phyloP scores from a whole-genome alignment of 176 grass and related monocot genomes.

The Oryza rufipogon region DNA sequence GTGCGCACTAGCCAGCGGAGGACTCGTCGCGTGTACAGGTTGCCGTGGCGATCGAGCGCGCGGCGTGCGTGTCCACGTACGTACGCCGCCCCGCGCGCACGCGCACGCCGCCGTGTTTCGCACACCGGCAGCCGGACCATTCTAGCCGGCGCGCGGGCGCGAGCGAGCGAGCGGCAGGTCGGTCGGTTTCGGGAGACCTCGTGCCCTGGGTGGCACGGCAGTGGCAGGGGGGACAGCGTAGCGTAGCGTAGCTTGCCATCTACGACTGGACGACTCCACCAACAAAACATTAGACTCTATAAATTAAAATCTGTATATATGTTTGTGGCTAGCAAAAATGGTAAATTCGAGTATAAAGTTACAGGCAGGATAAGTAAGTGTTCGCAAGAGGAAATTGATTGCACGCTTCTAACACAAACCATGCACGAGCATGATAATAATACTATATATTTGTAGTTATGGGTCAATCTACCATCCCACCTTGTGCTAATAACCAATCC shows the following conservation, averaged over 20 bases:
- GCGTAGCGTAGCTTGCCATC: slow-evolving; percentile 25
- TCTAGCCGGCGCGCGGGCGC: background rate
- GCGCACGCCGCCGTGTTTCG: slow-evolving; percentile 28
- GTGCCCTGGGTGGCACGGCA: slow-evolving; percentile 36
- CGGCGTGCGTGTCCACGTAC: too few relatives aligned
- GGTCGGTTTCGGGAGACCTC: background rate
- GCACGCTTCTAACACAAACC: background rate
- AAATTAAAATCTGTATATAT: background rate
- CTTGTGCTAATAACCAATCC: background rate
- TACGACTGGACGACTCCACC: slow-evolving; percentile 18
- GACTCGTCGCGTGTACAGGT: too few relatives aligned
- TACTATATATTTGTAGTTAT: background rate
- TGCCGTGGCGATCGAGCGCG: background rate
- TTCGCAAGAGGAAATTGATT: background rate
- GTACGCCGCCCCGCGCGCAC: too few relatives aligned
- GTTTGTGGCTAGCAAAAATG: background rate
- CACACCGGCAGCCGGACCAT: background rate
- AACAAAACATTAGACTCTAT: background rate
- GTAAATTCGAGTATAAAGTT: background rate
- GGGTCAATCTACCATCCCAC: slow-evolving; percentile 1
- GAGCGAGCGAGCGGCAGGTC: too few relatives aligned
- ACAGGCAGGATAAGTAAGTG: background rate
- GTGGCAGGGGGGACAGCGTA: too few relatives aligned
- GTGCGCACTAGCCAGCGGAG: background rate
- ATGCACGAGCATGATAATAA: background rate